Conservation (phyloP, 306 rosid genomes). For the Geum urbanum region DNA sequence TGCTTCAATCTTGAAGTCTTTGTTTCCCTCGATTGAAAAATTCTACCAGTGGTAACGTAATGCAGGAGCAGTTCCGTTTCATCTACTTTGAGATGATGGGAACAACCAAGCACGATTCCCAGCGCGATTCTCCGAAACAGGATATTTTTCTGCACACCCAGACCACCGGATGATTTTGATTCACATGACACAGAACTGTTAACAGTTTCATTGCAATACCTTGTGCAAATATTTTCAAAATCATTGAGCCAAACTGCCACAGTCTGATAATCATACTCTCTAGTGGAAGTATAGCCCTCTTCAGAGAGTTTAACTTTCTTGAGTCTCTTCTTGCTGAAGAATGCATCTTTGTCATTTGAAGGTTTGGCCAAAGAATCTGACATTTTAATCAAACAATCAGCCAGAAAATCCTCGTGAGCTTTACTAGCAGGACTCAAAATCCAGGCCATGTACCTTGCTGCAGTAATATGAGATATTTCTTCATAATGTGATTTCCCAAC, state of each 20-base stretch:
- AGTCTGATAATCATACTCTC: conserved; percentile 4
- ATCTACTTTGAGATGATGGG: conserved; percentile 11
- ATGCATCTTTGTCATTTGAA: conserved; percentile 22
- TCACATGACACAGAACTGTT: background rate
- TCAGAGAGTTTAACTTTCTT: conserved; percentile 27
- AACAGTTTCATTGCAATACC: conserved; percentile 10
- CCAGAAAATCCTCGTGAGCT: conserved; percentile 24
- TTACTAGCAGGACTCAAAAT: conserved; percentile 26
- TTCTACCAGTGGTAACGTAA: conserved; percentile 34
- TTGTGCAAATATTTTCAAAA: conserved; percentile 9
- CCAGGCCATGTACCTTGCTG: conserved; percentile 43
- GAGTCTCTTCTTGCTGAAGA: conserved; percentile 22
- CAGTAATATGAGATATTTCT: conserved; percentile 21
- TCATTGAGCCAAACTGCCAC: conserved; percentile 29
- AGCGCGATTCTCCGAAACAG: conserved; percentile 33
- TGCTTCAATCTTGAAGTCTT: conserved; percentile 9
- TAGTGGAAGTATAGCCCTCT: conserved; percentile 14
- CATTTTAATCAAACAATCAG: conserved; percentile 29
- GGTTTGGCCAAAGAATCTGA: conserved; percentile 20
- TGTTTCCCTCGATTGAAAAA: conserved; percentile 14
- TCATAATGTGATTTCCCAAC: conserved; percentile 12
- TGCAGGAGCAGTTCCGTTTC: conserved; percentile 38
- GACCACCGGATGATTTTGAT: conserved; percentile 7
- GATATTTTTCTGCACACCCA: conserved; percentile 17
- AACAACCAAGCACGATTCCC: conserved; percentile 33